These are phyloP conservation scores for Chrysoporthe puriensis DNA, from an alignment of 2,329 filamentous ascomycete species.

Conservation along the genomic window DNA sequence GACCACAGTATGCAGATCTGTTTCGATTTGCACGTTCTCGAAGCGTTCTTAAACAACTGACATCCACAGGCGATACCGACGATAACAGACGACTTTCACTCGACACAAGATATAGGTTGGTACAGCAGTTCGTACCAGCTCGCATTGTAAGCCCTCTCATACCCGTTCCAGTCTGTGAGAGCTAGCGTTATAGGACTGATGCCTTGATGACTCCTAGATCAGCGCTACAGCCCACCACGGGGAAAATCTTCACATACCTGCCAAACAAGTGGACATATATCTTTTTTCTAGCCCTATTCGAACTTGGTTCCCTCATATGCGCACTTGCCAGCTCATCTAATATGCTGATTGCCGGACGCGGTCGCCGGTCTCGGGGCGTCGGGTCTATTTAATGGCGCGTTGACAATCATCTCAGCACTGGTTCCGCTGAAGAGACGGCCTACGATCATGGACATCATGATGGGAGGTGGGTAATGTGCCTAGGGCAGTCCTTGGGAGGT, in stretches of 20 bases:
- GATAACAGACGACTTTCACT: conserved; percentile 38
- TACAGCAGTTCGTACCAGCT: conserved; percentile 44
- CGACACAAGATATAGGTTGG: conserved; percentile 47
- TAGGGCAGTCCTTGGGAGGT: background rate
- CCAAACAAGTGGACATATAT: conserved; percentile 41
- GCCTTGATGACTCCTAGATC: conserved; percentile 29
- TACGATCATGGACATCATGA: conserved; percentile 31
- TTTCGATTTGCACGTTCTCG: background rate
- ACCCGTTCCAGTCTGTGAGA: no score
- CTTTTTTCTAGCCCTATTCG: conserved; percentile 41
- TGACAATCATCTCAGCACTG: conserved; percentile 42
- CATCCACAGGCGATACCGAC: conserved; percentile 38
- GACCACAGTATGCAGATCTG: background rate
- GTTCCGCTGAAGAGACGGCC: conserved; percentile 45
- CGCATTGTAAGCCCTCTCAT: conserved; percentile 20
- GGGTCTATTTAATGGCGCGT: conserved; percentile 23
- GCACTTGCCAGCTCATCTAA: conserved; percentile 17
- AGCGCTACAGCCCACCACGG: conserved; percentile 38
- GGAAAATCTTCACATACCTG: conserved; percentile 40
- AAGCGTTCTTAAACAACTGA: background rate
- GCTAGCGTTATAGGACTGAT: no score
- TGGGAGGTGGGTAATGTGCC: conserved; percentile 23
- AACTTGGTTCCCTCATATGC: conserved; percentile 51
- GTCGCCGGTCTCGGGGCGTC: conserved; percentile 23
- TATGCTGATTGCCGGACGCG: conserved; percentile 23